Base-by-base conservation (phyloP, 2,329 filamentous ascomycete species). In the Chaetomium sp. region DNA sequence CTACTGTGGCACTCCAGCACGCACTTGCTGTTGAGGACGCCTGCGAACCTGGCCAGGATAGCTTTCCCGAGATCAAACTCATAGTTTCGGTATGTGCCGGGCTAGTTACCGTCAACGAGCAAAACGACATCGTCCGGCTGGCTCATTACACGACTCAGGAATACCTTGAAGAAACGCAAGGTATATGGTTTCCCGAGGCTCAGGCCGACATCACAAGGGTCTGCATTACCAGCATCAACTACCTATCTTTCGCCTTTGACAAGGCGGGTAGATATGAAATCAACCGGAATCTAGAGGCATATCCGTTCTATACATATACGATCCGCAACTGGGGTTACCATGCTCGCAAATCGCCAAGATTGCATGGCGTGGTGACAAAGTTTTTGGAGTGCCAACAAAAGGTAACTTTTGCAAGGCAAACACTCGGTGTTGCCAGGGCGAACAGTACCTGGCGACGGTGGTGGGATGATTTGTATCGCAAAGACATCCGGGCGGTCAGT, bases 61-160 rank as follows among this genome's bases (percentile, higher is more conserved):
- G 75, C 35, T 31, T 78, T 0, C 53, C 72, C 0, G 58, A 71
- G 1, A 23, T 72, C 1, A 71, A 73, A 0, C 64, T 70, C 12
- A 65, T 79, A 1, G 60, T 77, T 3, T 74, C 73, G 1, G 69
- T 72, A 0, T 80, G 76, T 64, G 73, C 72, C 21, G 78, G 78
- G 0, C 64, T 81, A 5, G 75, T 80, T 4, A 75, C 71, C 2
- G 54, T 78, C 16, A 75, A 80, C 61, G 53, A 74, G 7, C 69
- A 77, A 59, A 78, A 70, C 64, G 54, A 70, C 31, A 70, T 75
- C 47, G 70, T 79, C 38, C 73, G 77, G 23, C 65, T 80, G 10
- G 77, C 78, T 5, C 78, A 81, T 65, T 76, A 78, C 65, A 80
- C 78, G 2, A 73, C 76, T 0, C 75, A 79, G 53, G 75, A 80